phyloP scores from a whole-genome alignment of 1,139 yeast species.

The Geotrichum macrosporum region DNA sequence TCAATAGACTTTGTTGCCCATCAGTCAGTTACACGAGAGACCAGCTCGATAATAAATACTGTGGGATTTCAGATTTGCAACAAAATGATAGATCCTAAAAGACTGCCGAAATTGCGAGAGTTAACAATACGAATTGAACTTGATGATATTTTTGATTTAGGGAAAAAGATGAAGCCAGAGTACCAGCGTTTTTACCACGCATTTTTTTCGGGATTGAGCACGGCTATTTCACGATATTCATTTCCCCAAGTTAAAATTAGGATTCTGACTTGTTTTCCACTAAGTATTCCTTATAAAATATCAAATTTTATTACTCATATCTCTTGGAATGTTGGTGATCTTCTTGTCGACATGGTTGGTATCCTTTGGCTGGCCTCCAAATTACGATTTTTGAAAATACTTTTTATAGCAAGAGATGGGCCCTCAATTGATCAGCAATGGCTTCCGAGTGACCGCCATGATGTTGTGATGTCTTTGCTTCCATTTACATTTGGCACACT shows the following conservation, averaged over 20 bases:
- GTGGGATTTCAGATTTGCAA: background rate
- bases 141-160: background rate
- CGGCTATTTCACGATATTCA: background rate
- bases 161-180: background rate
- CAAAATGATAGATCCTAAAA: background rate
- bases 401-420: constrained; percentile 1
- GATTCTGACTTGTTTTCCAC: background rate
- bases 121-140: constrained; percentile 1
- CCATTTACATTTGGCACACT: constrained; percentile 6
- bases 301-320: background rate
- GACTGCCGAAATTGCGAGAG: background rate
- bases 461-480: background rate
- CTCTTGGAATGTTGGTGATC: background rate
- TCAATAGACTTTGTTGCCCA: constrained; percentile 7
- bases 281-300: background rate
- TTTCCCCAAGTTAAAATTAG: background rate
- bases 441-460: background rate
- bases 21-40: background rate
- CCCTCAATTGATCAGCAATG: background rate
- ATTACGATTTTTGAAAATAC: background rate
- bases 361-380: constrained; percentile 3
- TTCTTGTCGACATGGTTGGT: constrained; percentile 3
- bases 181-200: background rate
- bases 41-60: background rate
- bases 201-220: background rate